Percentiles rank a stretch among this genome's conserved stretches.
These are phyloP conservation scores for Paxillus ammoniavirescens DNA, from an alignment of 768 basidiomycete genomes.

Conservation along the genomic window DNA sequence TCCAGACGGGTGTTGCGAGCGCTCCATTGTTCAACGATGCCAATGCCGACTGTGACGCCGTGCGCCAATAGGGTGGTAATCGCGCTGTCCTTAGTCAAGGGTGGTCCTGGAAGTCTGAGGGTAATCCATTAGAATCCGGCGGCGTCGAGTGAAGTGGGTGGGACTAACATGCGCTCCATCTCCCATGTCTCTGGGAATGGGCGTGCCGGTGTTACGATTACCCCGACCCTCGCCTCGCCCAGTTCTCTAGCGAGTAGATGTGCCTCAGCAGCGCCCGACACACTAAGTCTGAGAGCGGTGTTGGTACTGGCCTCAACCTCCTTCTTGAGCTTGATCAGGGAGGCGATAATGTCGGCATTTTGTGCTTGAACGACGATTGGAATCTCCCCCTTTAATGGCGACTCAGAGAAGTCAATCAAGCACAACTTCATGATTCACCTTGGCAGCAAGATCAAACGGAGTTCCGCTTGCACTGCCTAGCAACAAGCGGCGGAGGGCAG, in stretches of 20 bases:
- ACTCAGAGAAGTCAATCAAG: neutral
- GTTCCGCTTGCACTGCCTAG: slow-evolving; percentile 28
- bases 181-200: slow-evolving; percentile 79
- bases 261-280: slow-evolving; percentile 67
- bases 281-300: slow-evolving; percentile 51
- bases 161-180: slow-evolving; percentile 34
- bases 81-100: slow-evolving; percentile 43
- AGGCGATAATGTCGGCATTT: slow-evolving; percentile 82
- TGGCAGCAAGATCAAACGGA: slow-evolving; percentile 41
- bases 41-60: slow-evolving; percentile 72
- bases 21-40: slow-evolving; percentile 63
- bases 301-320: slow-evolving; percentile 52
- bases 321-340: slow-evolving; percentile 65
- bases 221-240: slow-evolving; percentile 62
- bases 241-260: slow-evolving; percentile 74
- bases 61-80: slow-evolving; percentile 61
- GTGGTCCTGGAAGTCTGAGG: slow-evolving; percentile 29
- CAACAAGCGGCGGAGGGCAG: slow-evolving; percentile 65
- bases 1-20: slow-evolving; percentile 81
- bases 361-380: slow-evolving; percentile 74
- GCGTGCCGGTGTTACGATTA: slow-evolving; percentile 64
- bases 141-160: neutral
- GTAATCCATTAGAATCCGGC: slow-evolving; percentile 7
- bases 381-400: slow-evolving; percentile 51
- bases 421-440: slow-evolving; percentile 32